phyloP scores from a whole-genome alignment of 371 early-diverging fungal species.

The Syncephalastrum monosporum region DNA sequence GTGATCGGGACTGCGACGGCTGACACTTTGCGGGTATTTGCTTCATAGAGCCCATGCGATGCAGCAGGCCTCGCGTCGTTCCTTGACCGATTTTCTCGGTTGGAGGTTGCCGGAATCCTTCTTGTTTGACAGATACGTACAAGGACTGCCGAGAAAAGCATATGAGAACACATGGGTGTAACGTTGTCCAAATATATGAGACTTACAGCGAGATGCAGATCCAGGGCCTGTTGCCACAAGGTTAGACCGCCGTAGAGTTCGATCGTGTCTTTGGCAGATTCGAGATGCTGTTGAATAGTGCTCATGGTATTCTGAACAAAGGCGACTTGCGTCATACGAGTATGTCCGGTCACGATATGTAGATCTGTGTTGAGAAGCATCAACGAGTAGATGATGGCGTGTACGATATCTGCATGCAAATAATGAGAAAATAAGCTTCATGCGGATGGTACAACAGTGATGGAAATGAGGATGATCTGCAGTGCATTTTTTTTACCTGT shows the following conservation, averaged over 20 bases:
- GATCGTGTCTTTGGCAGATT: neutral
- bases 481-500: no score
- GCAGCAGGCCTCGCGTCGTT: constrained; percentile 5
- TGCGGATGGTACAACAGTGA: constrained; percentile 37
- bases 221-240: constrained; percentile 17
- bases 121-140: constrained; percentile 17
- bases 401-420: constrained; percentile 59
- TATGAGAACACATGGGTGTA: neutral
- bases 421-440: constrained; percentile 19
- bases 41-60: constrained; percentile 9
- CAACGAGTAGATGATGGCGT: constrained; percentile 82
- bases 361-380: constrained; percentile 92
- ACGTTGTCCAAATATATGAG: neutral
- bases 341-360: constrained; percentile 45
- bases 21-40: no score
- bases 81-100: constrained; percentile 2
- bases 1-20: no score
- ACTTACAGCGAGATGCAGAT: constrained; percentile 11
- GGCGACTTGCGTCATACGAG: constrained; percentile 48
- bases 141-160: constrained; percentile 1
- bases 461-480: constrained; percentile 18
- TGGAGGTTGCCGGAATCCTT: constrained; percentile 13
- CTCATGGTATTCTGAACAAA: constrained; percentile 55
- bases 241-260: neutral
- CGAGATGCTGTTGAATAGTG: constrained; percentile 37